These are phyloP conservation scores for Eutreptiella sp. DNA, from an alignment of 208 protist species.

Conservation along the genomic window DNA sequence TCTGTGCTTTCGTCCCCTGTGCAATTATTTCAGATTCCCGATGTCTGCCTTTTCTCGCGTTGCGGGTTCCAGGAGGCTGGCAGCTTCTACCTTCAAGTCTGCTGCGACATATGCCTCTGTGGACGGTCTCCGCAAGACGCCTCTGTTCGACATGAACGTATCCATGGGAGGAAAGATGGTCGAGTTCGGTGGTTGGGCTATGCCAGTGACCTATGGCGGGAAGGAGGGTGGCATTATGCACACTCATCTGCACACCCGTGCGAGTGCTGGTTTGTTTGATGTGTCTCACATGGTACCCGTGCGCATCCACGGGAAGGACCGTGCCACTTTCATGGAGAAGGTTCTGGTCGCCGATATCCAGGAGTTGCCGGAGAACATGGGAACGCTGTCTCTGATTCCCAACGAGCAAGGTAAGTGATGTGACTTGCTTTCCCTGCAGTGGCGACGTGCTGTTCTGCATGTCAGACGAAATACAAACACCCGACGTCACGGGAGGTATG, in stretches of 20 bases:
- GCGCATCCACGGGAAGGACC: conserved; percentile 74
- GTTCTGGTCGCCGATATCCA: conserved; percentile 73
- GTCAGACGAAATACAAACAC: too few species aligned
- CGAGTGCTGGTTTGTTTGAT: conserved; percentile 85
- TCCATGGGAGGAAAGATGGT: conserved; percentile 84
- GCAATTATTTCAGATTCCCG: too few species aligned
- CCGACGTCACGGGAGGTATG: too few species aligned
- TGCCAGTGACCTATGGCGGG: conserved; percentile 88
- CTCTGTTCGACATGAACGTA: conserved; percentile 69
- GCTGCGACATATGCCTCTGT: too few species aligned
- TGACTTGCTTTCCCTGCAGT: too few species aligned
- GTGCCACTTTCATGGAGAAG: conserved; percentile 81
- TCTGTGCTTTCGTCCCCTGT: too few species aligned
- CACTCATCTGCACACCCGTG: conserved; percentile 77
- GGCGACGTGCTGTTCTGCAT: too few species aligned
- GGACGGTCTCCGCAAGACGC: conserved; percentile 49
- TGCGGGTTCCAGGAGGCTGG: too few species aligned
- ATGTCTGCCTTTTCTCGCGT: too few species aligned
- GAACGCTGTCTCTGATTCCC: conserved; percentile 78
- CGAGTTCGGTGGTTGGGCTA: conserved; percentile 85
- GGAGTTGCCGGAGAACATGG: conserved; percentile 36
- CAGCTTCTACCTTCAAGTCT: too few species aligned
- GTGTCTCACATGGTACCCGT: conserved; percentile 94
- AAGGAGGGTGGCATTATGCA: conserved; percentile 59
- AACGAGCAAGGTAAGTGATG: too few species aligned